These are phyloP conservation scores for Colletotrichum endophyticum DNA, from an alignment of 2,329 filamentous ascomycete species.

Conservation along the genomic window DNA sequence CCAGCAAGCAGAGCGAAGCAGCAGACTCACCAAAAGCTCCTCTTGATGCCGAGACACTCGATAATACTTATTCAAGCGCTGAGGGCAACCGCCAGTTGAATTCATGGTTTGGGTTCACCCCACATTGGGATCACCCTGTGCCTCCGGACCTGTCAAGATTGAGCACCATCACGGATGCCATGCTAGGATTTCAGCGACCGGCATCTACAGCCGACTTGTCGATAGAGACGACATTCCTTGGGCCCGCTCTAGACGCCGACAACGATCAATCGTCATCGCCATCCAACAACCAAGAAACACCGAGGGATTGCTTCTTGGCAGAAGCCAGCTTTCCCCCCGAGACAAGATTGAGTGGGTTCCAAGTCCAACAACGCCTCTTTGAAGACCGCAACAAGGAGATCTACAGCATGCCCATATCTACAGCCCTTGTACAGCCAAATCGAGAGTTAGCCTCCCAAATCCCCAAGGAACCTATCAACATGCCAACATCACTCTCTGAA, in stretches of 20 bases:
- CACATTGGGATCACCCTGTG: background rate
- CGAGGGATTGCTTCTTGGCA: accelerated
- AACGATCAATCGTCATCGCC: background rate
- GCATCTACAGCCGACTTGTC: accelerated
- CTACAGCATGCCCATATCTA: accelerated
- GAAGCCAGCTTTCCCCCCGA: accelerated
- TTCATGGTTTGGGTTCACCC: background rate
- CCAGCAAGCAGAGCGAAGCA: accelerated
- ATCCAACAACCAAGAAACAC: background rate
- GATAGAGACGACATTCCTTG: background rate
- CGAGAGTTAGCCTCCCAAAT: accelerated
- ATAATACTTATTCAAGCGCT: accelerated
- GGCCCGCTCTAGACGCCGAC: accelerated
- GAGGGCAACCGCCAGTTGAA: background rate
- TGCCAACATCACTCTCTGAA: constrained; percentile 16
- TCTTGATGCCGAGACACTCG: accelerated
- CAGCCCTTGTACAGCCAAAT: accelerated
- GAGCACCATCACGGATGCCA: background rate
- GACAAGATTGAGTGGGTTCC: background rate
- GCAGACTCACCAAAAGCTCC: accelerated
- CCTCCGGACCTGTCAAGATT: background rate
- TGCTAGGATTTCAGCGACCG: background rate
- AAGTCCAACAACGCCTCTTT: accelerated
- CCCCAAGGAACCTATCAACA: constrained; percentile 9
- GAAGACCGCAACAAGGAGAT: accelerated